Conservation (phyloP, 148 eudicot genomes). For the Rhododendron molle region DNA sequence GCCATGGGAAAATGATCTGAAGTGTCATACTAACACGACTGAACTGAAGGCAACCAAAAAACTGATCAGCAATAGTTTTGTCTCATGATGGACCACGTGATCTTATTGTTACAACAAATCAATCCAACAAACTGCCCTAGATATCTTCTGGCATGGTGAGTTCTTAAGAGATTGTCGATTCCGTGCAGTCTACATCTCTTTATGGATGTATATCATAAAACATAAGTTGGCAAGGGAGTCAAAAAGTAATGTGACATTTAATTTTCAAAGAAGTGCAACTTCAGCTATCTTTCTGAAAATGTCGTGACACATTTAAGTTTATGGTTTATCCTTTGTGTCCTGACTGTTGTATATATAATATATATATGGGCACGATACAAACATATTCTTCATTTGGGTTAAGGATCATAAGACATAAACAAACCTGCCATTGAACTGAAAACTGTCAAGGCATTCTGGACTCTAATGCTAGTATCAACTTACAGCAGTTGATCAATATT, state of each 20-base stretch:
- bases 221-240: background rate
- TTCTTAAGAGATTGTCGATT: background rate
- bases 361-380: background rate
- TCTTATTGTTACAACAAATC: background rate
- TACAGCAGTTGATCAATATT: background rate
- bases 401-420: background rate
- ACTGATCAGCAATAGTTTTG: background rate
- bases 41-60: background rate
- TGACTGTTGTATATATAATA: too few species aligned
- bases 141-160: background rate
- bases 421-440: background rate
- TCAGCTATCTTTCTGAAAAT: background rate
- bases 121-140: background rate
- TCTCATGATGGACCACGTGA: background rate
- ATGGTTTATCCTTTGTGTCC: background rate
- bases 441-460: background rate
- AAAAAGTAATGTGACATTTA: background rate
- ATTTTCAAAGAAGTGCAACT: background rate
- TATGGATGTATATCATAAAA: background rate
- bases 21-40: background rate
- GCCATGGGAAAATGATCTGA: background rate
- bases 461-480: background rate
- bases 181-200: background rate
- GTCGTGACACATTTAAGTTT: background rate
- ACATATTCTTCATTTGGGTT: background rate